Percentiles rank a stretch among this genome's conserved stretches.
phyloP scores from a whole-genome alignment of 2,329 filamentous ascomycete genomes.

The Diplodia seriata region DNA sequence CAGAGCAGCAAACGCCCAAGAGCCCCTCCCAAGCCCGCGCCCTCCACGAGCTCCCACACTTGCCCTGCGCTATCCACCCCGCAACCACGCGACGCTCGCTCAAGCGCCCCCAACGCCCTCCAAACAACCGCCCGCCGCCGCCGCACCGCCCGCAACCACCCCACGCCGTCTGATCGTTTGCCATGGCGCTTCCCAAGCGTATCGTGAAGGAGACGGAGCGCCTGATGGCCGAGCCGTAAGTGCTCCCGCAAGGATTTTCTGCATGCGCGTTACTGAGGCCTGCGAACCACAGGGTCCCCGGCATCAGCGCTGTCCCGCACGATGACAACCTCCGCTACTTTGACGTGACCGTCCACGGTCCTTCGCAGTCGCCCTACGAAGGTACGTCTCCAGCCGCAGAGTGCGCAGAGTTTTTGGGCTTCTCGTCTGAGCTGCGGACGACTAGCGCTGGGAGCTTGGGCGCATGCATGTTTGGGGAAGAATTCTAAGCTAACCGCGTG shows the following conservation, averaged over 20 bases:
- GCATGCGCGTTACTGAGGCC: slow-evolving; percentile 1
- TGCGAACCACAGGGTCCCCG: slow-evolving; percentile 74
- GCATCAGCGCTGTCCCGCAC: slow-evolving; percentile 93
- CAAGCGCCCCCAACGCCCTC: background rate
- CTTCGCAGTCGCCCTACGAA: slow-evolving; percentile 91
- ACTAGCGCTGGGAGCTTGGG: background rate
- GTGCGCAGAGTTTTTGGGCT: background rate
- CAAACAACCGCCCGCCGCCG: background rate
- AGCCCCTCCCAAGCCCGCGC: slow-evolving; percentile 18
- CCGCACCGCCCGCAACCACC: background rate
- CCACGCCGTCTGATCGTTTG: slow-evolving; percentile 31
- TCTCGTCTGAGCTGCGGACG: background rate
- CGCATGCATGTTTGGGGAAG: background rate
- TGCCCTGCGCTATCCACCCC: background rate
- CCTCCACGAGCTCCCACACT: background rate
- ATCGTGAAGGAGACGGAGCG: slow-evolving; percentile 99
- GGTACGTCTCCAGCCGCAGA: slow-evolving; percentile 61
- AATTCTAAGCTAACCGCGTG: slow-evolving; percentile 19
- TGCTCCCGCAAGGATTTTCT: slow-evolving; percentile 33
- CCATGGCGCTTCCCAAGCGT: slow-evolving; percentile 84
- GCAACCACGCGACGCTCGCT: background rate
- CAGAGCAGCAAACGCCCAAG: slow-evolving; percentile 33
- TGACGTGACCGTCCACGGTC: slow-evolving; percentile 94
- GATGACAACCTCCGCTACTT: slow-evolving; percentile 98
- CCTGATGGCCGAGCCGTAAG: slow-evolving; percentile 94